Conservation (phyloP, 73 alveolate species). For the Paramecium pentaurelia region DNA sequence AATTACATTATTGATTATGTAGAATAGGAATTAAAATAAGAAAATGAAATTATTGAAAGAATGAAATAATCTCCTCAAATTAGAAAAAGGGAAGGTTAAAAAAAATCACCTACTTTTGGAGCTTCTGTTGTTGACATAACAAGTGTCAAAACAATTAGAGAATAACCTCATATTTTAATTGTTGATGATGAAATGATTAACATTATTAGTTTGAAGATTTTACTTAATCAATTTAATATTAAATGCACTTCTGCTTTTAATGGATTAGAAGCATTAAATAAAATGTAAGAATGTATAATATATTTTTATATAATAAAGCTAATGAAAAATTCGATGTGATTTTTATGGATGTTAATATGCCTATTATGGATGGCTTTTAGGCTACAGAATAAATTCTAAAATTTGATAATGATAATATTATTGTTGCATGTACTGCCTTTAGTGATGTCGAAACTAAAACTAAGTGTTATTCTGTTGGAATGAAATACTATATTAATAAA, state of each 20-base stretch:
- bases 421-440: conserved; percentile 33
- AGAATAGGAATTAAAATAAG: background rate
- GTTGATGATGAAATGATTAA: conserved; percentile 40
- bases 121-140: background rate
- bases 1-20: background rate
- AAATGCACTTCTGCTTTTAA: background rate
- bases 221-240: background rate
- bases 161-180: background rate
- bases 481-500: background rate
- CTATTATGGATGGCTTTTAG: conserved; percentile 54
- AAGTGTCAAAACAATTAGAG: background rate
- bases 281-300: background rate
- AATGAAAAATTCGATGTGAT: background rate
- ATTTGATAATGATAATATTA: background rate
- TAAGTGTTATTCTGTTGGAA: background rate
- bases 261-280: background rate
- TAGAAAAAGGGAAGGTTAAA: background rate
- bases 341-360: conserved; percentile 62
- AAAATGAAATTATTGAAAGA: background rate
- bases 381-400: conserved; percentile 44
- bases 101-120: background rate
- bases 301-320: background rate
- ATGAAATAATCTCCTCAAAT: background rate
- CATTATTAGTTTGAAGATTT: background rate
- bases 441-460: conserved; percentile 7